A percentile compares a stretch with the other conserved stretches of the same genome.
Conservation (phyloP, 345 rosid genomes). For the Raphanus raphanistrum region DNA sequence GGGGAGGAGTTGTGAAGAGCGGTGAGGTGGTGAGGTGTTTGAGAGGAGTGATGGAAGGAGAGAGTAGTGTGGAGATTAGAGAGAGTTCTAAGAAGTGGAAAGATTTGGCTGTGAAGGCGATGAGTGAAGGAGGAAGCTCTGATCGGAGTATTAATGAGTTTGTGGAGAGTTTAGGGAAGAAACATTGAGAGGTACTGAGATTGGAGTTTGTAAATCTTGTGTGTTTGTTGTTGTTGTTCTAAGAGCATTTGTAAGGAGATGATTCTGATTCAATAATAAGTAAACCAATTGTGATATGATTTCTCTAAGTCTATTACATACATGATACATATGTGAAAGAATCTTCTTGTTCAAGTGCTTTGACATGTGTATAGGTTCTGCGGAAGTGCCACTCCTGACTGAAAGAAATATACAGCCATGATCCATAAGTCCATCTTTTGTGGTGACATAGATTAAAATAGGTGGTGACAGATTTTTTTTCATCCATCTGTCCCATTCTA, state of each 20-base stretch:
- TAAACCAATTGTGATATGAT: not conserved
- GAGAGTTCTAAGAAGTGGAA: constrained; percentile 56
- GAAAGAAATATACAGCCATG: not conserved
- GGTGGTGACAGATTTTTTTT: too few relatives aligned
- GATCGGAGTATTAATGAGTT: constrained; percentile 39
- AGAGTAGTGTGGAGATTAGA: constrained; percentile 45
- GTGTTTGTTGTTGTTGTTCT: not conserved
- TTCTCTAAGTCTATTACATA: not conserved
- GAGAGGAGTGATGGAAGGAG: constrained; percentile 64
- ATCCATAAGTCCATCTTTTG: not conserved
- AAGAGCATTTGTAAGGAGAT: constrained; percentile 2
- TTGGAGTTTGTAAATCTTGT: constrained; percentile 22
- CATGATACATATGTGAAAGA: not conserved
- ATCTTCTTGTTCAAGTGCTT: not conserved
- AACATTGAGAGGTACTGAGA: not conserved
- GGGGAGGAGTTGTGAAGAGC: constrained; percentile 54
- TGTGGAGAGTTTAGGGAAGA: constrained; percentile 40
- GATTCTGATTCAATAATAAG: not conserved
- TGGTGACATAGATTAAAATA: too few relatives aligned
- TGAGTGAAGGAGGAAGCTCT: constrained; percentile 57
- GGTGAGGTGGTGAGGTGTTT: constrained; percentile 53
- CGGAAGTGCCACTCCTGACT: not conserved
- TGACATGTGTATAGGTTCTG: not conserved
- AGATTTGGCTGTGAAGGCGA: constrained; percentile 49
- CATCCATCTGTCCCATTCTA: too few relatives aligned